phyloP scores from a whole-genome alignment of 2,329 filamentous ascomycete genomes.

The Arachnomyces sp. region DNA sequence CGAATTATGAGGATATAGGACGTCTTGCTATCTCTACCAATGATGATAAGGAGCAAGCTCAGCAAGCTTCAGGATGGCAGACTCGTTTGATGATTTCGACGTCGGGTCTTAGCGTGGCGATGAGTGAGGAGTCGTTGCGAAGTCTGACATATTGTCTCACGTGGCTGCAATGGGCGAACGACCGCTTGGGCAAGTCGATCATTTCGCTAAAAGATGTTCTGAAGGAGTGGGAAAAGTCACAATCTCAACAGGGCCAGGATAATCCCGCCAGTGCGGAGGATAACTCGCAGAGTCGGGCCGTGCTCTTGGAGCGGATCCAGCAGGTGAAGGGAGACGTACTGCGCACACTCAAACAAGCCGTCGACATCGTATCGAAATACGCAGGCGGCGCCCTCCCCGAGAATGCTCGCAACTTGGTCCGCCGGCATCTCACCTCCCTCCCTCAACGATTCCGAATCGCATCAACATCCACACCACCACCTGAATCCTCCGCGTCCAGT shows the following conservation, averaged over 20 bases:
- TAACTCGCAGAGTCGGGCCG: slow-evolving; percentile 37
- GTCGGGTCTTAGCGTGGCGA: slow-evolving; percentile 80
- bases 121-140: slow-evolving; percentile 79
- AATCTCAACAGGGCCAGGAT: slow-evolving; percentile 22
- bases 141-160: slow-evolving; percentile 78
- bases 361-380: slow-evolving; percentile 79
- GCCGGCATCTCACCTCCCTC: slow-evolving; percentile 73
- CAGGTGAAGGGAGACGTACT: slow-evolving; percentile 64
- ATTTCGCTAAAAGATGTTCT: slow-evolving; percentile 65
- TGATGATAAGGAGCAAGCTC: slow-evolving; percentile 14
- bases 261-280: slow-evolving; percentile 13
- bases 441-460: slow-evolving; percentile 76
- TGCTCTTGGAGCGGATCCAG: slow-evolving; percentile 54
- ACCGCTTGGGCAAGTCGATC: slow-evolving; percentile 69
- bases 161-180: slow-evolving; percentile 74
- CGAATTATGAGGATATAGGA: slow-evolving; percentile 60
- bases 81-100: slow-evolving; percentile 83
- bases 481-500: slow-evolving; percentile 25
- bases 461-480: slow-evolving; percentile 41
- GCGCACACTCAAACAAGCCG: slow-evolving; percentile 70
- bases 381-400: slow-evolving; percentile 86
- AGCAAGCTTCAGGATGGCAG: slow-evolving; percentile 52
- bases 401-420: slow-evolving; percentile 76
- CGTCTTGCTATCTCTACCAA: slow-evolving; percentile 26
- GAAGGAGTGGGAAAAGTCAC: slow-evolving; percentile 67